Percentiles rank a stretch among this genome's conserved stretches.
Evolutionary conservation across 768 basidiomycete species (phyloP).

Genomic region (Hypholoma fasciculare): DNA sequence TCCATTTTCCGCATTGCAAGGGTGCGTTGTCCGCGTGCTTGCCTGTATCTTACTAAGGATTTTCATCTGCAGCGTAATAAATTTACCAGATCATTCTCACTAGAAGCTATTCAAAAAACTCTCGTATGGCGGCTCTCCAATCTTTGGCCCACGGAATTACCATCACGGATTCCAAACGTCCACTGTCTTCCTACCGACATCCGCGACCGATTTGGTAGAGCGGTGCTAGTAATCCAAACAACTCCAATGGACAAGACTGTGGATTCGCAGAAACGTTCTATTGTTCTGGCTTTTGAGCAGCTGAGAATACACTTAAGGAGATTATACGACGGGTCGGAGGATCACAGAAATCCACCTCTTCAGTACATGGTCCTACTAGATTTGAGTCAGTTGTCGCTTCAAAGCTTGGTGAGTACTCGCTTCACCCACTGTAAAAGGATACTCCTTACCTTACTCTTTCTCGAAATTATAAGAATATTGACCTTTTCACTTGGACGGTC

Average conservation of each 20-base stretch:
- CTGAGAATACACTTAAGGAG: slow-evolving; percentile 56
- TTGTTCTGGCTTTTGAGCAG: slow-evolving; percentile 54
- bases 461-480: slow-evolving; percentile 44
- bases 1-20: slow-evolving; percentile 62
- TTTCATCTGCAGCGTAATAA: slow-evolving; percentile 54
- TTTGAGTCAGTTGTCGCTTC: slow-evolving; percentile 53
- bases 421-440: slow-evolving; percentile 2
- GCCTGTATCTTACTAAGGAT: slow-evolving; percentile 6
- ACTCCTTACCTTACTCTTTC: not conserved
- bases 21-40: slow-evolving; percentile 38
- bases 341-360: slow-evolving; percentile 41
- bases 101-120: slow-evolving; percentile 56
- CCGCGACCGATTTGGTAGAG: slow-evolving; percentile 64
- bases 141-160: slow-evolving; percentile 35
- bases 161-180: slow-evolving; percentile 35
- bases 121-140: slow-evolving; percentile 58
- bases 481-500: slow-evolving; percentile 63
- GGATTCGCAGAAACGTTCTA: slow-evolving; percentile 38
- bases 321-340: slow-evolving; percentile 37
- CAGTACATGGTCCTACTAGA: slow-evolving; percentile 74
- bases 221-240: slow-evolving; percentile 57
- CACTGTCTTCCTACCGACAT: slow-evolving; percentile 54
- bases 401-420: slow-evolving; percentile 48
- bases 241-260: slow-evolving; percentile 37
- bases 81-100: slow-evolving; percentile 60